phyloP scores from a whole-genome alignment of 495 filamentous ascomycete genomes.

The Trichoderma reesei region DNA sequence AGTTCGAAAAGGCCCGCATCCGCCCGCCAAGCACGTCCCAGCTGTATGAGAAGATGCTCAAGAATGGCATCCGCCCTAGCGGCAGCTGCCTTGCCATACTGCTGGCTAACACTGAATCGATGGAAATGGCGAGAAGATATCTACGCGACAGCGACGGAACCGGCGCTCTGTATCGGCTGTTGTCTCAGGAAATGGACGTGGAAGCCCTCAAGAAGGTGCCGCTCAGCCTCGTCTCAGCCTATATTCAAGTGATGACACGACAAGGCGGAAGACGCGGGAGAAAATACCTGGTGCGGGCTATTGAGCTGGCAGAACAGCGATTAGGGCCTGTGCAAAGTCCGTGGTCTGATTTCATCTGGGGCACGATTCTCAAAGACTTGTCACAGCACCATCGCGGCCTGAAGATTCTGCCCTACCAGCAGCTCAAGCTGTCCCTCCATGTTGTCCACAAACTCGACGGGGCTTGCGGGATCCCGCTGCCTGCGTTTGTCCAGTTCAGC shows the following conservation, averaged over 20 bases:
- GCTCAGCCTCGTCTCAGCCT: neutral
- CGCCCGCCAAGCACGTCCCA: constrained; percentile 28
- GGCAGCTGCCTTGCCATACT: constrained; percentile 27
- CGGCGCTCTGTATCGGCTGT: neutral
- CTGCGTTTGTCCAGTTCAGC: neutral
- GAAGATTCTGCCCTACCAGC: neutral
- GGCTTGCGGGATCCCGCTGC: neutral
- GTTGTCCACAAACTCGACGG: neutral
- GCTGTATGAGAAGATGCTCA: constrained; percentile 31
- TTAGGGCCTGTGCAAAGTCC: neutral
- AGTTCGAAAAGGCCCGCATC: constrained; percentile 31
- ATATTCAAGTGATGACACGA: neutral
- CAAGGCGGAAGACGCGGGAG: neutral
- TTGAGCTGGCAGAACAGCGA: neutral
- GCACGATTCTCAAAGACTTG: neutral
- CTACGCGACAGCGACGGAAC: constrained; percentile 23
- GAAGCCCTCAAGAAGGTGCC: constrained; percentile 1
- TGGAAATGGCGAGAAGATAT: constrained; percentile 24
- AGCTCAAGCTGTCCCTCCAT: constrained; percentile 1
- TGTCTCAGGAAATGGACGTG: neutral
- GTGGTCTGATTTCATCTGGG: neutral
- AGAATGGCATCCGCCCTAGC: constrained; percentile 24
- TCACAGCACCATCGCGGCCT: neutral
- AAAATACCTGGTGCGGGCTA: neutral
- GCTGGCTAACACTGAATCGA: constrained; percentile 23